These are phyloP conservation scores for Citrullus amarus DNA, from an alignment of 306 rosid species.

Conservation along the genomic window DNA sequence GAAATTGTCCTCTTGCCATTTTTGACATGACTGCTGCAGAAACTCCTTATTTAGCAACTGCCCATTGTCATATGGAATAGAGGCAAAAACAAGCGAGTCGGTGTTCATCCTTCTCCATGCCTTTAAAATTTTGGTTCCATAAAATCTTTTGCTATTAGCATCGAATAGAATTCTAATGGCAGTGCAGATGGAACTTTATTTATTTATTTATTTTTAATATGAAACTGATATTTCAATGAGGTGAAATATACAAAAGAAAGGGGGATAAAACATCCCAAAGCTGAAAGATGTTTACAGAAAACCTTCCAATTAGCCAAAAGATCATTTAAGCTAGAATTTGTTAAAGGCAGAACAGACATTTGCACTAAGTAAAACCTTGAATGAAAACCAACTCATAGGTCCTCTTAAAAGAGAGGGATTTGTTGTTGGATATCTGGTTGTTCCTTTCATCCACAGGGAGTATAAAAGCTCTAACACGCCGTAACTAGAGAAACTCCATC, in stretches of 20 bases:
- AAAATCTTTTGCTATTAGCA: too few relatives aligned
- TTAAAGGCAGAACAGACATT: background rate
- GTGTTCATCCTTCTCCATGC: too few relatives aligned
- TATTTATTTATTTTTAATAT: too few relatives aligned
- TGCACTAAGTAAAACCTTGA: background rate
- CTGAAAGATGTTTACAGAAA: background rate
- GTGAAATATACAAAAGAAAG: too few relatives aligned
- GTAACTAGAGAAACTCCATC: background rate
- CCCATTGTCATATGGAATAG: background rate
- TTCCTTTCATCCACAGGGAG: background rate
- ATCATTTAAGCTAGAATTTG: background rate
- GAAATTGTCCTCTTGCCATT: background rate
- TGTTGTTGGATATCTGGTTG: background rate
- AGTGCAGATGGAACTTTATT: too few relatives aligned
- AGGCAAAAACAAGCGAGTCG: background rate
- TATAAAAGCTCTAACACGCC: background rate
- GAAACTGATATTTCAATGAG: too few relatives aligned
- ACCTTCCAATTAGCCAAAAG: background rate
- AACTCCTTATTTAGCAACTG: background rate
- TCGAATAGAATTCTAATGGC: too few relatives aligned
- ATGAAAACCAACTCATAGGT: background rate
- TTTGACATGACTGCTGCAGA: background rate
- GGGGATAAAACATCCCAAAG: background rate
- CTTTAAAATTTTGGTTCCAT: too few relatives aligned
- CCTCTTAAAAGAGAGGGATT: background rate